Evolutionary conservation across 2,329 filamentous ascomycete species (phyloP).

Genomic region (Hypomyces rosellus): DNA sequence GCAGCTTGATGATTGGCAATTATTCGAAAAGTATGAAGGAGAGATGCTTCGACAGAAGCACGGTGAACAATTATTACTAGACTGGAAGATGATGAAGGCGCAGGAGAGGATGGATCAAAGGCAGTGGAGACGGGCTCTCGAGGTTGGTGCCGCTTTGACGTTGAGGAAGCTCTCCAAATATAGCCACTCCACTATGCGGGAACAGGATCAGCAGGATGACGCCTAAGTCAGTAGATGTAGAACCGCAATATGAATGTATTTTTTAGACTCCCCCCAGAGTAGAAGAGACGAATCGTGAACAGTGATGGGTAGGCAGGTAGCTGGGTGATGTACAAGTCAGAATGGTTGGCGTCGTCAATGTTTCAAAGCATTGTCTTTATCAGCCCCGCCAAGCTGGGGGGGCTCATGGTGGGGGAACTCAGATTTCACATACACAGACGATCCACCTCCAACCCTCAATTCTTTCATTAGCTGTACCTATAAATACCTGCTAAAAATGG

Average conservation of each 20-base stretch:
- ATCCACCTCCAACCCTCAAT: neutral
- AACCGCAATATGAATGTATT: too few relatives aligned
- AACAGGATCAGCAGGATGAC: neutral
- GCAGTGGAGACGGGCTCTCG: constrained; percentile 22
- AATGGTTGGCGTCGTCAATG: too few relatives aligned
- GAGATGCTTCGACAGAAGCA: constrained; percentile 33
- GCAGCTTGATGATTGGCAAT: constrained; percentile 49
- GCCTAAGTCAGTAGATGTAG: neutral
- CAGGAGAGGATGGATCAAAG: constrained; percentile 23
- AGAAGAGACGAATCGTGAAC: too few relatives aligned
- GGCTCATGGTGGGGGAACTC: too few relatives aligned
- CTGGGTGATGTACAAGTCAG: too few relatives aligned
- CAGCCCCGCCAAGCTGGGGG: too few relatives aligned
- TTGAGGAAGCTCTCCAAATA: constrained; percentile 9
- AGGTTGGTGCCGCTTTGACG: constrained; percentile 20
- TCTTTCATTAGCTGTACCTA: too few relatives aligned
- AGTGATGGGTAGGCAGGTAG: too few relatives aligned
- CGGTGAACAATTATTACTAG: constrained; percentile 34
- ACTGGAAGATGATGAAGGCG: constrained; percentile 33
- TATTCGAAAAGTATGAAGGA: constrained; percentile 43
- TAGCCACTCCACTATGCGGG: constrained; percentile 2
- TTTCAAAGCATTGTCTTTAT: too few relatives aligned
- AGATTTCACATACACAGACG: too few relatives aligned
- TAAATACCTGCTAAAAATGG: constrained; percentile 20
- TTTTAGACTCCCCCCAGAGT: too few relatives aligned